Percentiles rank a stretch among this genome's conserved stretches.
Conservation (phyloP, 2,329 filamentous ascomycete species). For the Dactylonectria macrodidyma region DNA sequence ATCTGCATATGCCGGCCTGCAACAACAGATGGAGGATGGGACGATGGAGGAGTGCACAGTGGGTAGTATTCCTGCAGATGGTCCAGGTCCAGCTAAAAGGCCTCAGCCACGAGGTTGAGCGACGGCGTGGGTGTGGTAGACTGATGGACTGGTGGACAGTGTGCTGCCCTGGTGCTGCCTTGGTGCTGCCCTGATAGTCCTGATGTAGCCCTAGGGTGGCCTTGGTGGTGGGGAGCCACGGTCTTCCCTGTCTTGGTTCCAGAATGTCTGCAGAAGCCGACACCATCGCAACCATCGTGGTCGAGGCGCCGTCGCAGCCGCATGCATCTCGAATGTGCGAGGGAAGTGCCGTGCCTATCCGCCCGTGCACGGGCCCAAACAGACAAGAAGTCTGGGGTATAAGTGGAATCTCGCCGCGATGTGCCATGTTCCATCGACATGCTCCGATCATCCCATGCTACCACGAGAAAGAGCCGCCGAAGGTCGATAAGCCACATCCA, state of each 20-base stretch:
- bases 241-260: constrained; percentile 37
- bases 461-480: constrained; percentile 40
- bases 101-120: constrained; percentile 22
- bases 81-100: constrained; percentile 1
- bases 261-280: constrained; percentile 45
- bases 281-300: constrained; percentile 24
- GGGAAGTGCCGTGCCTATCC: constrained; percentile 32
- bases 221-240: constrained; percentile 37
- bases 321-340: constrained; percentile 23
- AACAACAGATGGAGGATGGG: constrained; percentile 12
- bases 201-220: constrained; percentile 27
- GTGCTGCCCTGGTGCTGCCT: neutral
- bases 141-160: neutral
- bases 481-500: constrained; percentile 33
- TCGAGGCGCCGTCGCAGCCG: constrained; percentile 28
- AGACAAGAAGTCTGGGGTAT: constrained; percentile 34
- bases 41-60: neutral
- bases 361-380: constrained; percentile 32
- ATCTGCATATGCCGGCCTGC: constrained; percentile 23
- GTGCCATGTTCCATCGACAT: constrained; percentile 25
- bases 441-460: constrained; percentile 24
- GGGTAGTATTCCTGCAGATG: neutral
- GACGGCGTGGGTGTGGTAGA: constrained; percentile 23
- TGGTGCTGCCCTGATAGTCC: constrained; percentile 7
- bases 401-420: constrained; percentile 26